Evolutionary conservation across 805 yeast species (phyloP).

Genomic region (Candida lessepsii): DNA sequence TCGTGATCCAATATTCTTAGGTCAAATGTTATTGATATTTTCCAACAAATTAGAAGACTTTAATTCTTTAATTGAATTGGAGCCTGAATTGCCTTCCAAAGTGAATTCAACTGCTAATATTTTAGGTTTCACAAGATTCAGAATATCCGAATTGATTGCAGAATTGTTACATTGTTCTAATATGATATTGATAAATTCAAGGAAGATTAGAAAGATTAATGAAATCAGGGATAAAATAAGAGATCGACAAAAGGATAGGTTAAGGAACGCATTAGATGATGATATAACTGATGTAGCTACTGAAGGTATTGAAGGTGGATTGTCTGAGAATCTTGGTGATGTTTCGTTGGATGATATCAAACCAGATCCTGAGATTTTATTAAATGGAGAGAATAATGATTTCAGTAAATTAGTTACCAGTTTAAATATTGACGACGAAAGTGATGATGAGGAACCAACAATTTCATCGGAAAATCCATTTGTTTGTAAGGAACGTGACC

Average conservation of each 20-base stretch:
- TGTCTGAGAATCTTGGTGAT: conserved; percentile 39
- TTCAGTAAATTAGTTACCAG: conserved; percentile 23
- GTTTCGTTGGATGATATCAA: conserved; percentile 34
- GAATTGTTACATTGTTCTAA: conserved; percentile 96
- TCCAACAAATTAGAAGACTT: conserved; percentile 72
- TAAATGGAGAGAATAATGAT: conserved; percentile 20
- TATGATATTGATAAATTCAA: conserved; percentile 86
- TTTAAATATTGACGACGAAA: conserved; percentile 32
- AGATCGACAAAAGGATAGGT: conserved; percentile 36
- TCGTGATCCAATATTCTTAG: conserved; percentile 90
- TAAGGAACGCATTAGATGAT: conserved; percentile 41
- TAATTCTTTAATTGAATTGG: conserved; percentile 54
- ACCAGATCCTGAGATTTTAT: conserved; percentile 20
- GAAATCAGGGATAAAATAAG: conserved; percentile 68
- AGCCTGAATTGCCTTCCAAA: conserved; percentile 22
- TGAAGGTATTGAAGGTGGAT: conserved; percentile 17
- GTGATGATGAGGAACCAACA: conserved; percentile 45
- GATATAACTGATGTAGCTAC: conserved; percentile 14
- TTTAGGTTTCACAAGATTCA: conserved; percentile 87
- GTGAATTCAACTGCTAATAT: conserved; percentile 36
- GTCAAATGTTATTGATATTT: conserved; percentile 77
- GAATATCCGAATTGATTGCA: conserved; percentile 88
- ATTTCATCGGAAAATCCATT: conserved; percentile 45
- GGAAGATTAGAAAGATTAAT: conserved; percentile 65
- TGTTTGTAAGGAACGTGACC: conserved; percentile 36